Evolutionary conservation across 2,329 filamentous ascomycete species (phyloP).

Genomic region (Aspergillus melleus): DNA sequence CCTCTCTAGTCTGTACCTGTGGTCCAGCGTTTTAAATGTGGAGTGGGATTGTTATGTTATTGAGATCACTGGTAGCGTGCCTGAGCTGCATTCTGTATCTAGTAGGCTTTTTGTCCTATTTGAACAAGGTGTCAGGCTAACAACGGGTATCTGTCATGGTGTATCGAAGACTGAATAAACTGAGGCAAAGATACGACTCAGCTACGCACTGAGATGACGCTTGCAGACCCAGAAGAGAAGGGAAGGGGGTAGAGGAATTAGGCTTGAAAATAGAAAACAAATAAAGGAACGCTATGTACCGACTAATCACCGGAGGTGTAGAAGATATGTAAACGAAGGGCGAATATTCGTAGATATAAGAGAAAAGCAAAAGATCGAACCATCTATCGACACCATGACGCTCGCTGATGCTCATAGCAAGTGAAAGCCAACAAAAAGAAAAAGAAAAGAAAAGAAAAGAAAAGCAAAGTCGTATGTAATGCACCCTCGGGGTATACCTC

Average conservation of each 20-base stretch:
- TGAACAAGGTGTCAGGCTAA: background rate
- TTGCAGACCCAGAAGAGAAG: too few species aligned
- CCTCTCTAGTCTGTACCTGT: too few species aligned
- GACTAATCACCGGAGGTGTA: background rate
- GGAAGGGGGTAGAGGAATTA: background rate
- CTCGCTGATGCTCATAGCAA: slow-evolving; percentile 34
- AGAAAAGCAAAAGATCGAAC: slow-evolving; percentile 15
- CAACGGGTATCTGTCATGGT: too few species aligned
- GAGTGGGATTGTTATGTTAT: background rate
- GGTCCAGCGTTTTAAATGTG: too few species aligned
- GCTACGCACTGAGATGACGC: too few species aligned
- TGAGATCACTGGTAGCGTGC: background rate
- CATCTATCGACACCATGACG: slow-evolving; percentile 31
- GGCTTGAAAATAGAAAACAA: background rate
- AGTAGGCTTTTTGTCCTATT: background rate
- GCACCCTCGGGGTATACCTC: slow-evolving; percentile 27
- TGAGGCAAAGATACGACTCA: too few species aligned
- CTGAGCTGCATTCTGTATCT: background rate
- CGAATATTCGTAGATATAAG: slow-evolving; percentile 7
- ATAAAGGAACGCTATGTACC: background rate
- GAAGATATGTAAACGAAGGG: background rate
- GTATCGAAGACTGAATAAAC: too few species aligned
- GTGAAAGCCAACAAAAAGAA: background rate
- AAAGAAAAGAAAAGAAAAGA: background rate
- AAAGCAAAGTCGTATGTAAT: slow-evolving; percentile 18